A percentile compares a stretch with the other conserved stretches of the same genome.
These are phyloP conservation scores for Nicotiana knightiana DNA, from an alignment of 257 asterid genomes.

Conservation along the genomic window DNA sequence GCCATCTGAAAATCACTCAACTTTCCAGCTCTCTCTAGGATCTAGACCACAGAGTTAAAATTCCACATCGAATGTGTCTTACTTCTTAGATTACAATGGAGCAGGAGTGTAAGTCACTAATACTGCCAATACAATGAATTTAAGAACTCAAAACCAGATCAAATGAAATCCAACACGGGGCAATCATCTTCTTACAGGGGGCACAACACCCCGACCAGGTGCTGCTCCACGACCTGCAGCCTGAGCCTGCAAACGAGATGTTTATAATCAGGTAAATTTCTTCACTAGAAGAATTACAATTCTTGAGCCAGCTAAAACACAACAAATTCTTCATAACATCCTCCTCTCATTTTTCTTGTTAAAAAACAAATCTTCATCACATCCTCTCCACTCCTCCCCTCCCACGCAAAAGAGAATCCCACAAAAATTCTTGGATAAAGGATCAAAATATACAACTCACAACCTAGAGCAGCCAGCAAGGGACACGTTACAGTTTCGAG, in stretches of 20 bases:
- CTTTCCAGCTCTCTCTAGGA: background rate
- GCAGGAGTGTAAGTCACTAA: background rate
- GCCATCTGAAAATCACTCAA: background rate
- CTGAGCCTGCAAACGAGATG: conserved; percentile 56
- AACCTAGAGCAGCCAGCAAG: background rate
- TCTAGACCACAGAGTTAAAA: background rate
- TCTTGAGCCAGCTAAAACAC: background rate
- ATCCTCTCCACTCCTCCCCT: background rate
- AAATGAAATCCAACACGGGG: background rate
- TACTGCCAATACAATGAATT: background rate
- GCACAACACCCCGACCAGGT: conserved; percentile 80
- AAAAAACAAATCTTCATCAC: background rate
- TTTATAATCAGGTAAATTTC: background rate
- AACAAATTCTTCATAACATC: background rate
- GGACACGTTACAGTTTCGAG: background rate
- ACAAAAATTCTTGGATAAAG: background rate
- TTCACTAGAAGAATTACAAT: background rate
- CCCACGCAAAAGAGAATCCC: background rate
- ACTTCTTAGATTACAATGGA: background rate
- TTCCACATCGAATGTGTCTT: background rate
- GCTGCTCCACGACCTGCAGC: conserved; percentile 88
- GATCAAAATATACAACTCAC: background rate
- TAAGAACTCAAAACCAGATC: background rate
- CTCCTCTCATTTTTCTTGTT: background rate
- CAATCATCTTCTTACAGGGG: conserved; percentile 81